Conservation (phyloP, 208 protist genomes). For the Leptomonas seymouri region DNA sequence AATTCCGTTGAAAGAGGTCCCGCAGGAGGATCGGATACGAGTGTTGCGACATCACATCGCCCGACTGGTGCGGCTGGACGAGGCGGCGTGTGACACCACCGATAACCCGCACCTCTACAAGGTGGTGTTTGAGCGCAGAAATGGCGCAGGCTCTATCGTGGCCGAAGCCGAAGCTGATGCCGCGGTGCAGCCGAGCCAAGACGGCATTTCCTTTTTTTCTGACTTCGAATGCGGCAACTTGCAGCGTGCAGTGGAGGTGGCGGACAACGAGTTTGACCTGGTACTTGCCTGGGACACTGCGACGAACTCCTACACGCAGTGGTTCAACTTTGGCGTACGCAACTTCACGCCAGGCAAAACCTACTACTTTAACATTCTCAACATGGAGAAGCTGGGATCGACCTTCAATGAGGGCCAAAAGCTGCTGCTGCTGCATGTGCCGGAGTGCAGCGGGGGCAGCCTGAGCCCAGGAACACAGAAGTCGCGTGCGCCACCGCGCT, state of each 20-base stretch:
- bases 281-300: slow-evolving; percentile 94
- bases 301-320: slow-evolving; percentile 96
- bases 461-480: not conserved
- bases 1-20: slow-evolving; percentile 37
- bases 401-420: slow-evolving; percentile 96
- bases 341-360: slow-evolving; percentile 61
- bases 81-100: slow-evolving; percentile 38
- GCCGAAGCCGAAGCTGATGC: not conserved
- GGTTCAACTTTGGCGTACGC: slow-evolving; percentile 95
- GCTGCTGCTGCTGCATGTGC: slow-evolving; percentile 90
- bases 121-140: slow-evolving; percentile 31
- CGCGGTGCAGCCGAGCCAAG: slow-evolving; percentile 10
- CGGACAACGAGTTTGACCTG: slow-evolving; percentile 94
- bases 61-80: slow-evolving; percentile 41
- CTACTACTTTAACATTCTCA: slow-evolving; percentile 97
- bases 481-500: slow-evolving; percentile 23
- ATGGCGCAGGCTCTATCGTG: not conserved
- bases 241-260: slow-evolving; percentile 85
- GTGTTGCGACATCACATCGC: slow-evolving; percentile 71
- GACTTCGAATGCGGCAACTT: slow-evolving; percentile 97
- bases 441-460: slow-evolving; percentile 10
- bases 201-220: slow-evolving; percentile 84
- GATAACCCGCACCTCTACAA: slow-evolving; percentile 35
- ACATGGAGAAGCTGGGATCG: slow-evolving; percentile 94
- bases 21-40: slow-evolving; percentile 36